These are phyloP conservation scores for Tylopilus sp. DNA, from an alignment of 768 basidiomycete genomes.

Conservation along the genomic window DNA sequence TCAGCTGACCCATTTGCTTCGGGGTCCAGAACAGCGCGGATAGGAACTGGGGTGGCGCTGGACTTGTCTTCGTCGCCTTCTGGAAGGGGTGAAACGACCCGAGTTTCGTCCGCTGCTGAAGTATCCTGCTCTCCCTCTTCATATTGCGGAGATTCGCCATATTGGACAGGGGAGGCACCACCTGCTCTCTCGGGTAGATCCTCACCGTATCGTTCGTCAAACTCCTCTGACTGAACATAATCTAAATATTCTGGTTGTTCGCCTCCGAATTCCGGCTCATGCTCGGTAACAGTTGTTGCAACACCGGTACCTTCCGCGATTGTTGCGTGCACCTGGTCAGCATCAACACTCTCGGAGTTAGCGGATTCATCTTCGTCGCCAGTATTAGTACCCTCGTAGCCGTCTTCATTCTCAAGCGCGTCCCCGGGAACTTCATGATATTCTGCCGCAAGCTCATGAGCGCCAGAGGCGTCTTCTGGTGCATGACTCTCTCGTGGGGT, in stretches of 20 bases:
- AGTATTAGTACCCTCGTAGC: conserved; percentile 16
- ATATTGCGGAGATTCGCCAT: conserved; percentile 17
- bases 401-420: conserved; percentile 20
- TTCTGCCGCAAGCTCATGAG: conserved; percentile 13
- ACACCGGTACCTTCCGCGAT: conserved; percentile 22
- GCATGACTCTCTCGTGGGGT: conserved; percentile 9
- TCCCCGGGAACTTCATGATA: conserved; percentile 18
- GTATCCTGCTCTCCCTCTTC: conserved; percentile 24
- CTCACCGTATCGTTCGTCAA: conserved; percentile 36
- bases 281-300: conserved; percentile 5
- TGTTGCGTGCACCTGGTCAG: conserved; percentile 27
- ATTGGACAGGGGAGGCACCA: conserved; percentile 10
- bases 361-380: conserved; percentile 18
- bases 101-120: conserved; percentile 19
- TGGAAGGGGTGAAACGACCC: conserved; percentile 2
- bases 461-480: neutral
- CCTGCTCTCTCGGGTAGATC: conserved; percentile 31
- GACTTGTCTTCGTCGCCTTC: conserved; percentile 12
- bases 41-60: conserved; percentile 14
- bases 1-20: neutral
- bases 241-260: conserved; percentile 36
- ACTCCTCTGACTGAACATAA: conserved; percentile 32
- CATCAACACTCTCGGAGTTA: conserved; percentile 24
- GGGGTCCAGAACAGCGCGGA: conserved; percentile 4
- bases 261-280: conserved; percentile 20